Percentiles rank a stretch among this genome's conserved stretches.
These are phyloP conservation scores for Yarrowia divulgata DNA, from an alignment of 805 yeast species.

Conservation along the genomic window DNA sequence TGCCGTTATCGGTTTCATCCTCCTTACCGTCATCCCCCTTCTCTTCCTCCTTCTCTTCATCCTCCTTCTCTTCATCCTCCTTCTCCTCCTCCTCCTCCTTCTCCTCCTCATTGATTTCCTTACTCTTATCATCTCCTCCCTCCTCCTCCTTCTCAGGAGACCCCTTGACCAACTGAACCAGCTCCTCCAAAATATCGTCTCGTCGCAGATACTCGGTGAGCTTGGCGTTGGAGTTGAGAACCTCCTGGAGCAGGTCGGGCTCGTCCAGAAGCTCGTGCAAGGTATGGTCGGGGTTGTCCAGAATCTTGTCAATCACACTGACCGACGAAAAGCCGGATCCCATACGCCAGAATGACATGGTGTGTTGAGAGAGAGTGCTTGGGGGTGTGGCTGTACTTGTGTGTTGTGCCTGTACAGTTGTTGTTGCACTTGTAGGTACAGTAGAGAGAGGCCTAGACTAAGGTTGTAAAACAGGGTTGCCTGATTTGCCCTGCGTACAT, in stretches of 20 bases:
- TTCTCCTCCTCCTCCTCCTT: constrained; percentile 40
- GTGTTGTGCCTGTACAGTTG: no score
- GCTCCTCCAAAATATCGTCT: constrained; percentile 71
- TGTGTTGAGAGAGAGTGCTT: neutral
- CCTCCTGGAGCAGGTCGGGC: constrained; percentile 74
- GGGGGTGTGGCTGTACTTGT: neutral
- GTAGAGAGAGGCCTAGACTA: neutral
- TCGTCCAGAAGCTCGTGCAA: constrained; percentile 69
- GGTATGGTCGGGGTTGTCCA: constrained; percentile 56
- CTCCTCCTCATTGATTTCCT: neutral
- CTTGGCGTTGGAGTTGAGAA: constrained; percentile 73
- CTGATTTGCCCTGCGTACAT: constrained; percentile 33
- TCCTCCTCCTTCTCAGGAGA: constrained; percentile 24
- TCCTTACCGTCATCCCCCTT: constrained; percentile 43
- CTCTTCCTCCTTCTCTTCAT: constrained; percentile 40
- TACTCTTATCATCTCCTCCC: constrained; percentile 23
- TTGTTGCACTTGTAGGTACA: no score
- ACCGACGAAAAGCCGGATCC: constrained; percentile 64
- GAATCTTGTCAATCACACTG: constrained; percentile 61
- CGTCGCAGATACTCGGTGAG: constrained; percentile 80
- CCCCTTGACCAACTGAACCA: constrained; percentile 54
- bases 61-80: constrained; percentile 41
- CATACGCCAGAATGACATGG: constrained; percentile 66
- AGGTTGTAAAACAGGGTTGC: constrained; percentile 37
- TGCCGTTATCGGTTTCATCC: constrained; percentile 43